These are phyloP conservation scores for Cryptococcus sp. DNA, from an alignment of 1,284 basidiomycete species.

Conservation along the genomic window DNA sequence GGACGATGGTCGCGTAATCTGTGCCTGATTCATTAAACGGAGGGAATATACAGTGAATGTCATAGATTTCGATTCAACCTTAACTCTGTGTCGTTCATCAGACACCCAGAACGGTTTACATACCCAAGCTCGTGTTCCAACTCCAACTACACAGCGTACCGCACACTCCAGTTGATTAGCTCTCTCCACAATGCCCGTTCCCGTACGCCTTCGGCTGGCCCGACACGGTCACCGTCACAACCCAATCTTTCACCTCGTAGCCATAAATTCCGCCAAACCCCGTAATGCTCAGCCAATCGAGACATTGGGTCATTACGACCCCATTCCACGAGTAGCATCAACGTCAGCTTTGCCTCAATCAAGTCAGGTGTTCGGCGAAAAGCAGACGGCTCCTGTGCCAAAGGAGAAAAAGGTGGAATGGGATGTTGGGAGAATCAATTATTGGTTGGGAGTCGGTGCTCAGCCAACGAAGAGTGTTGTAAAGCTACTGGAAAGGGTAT, in stretches of 20 bases:
- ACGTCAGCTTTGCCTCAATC: slow-evolving; percentile 19
- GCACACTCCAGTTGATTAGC: too few relatives aligned
- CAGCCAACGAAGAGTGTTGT: slow-evolving; percentile 74
- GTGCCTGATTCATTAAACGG: not conserved
- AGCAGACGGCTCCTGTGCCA: slow-evolving; percentile 12
- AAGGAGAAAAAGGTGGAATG: slow-evolving; percentile 74
- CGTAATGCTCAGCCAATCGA: slow-evolving; percentile 89
- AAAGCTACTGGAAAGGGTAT: slow-evolving; percentile 71
- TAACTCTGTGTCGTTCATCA: too few relatives aligned
- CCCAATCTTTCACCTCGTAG: slow-evolving; percentile 80
- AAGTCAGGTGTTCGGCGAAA: slow-evolving; percentile 41
- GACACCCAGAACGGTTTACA: too few relatives aligned
- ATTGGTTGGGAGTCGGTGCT: slow-evolving; percentile 84
- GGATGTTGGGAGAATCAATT: slow-evolving; percentile 83
- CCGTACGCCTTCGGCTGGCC: slow-evolving; percentile 78
- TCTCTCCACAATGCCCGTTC: slow-evolving; percentile 54
- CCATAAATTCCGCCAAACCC: slow-evolving; percentile 67
- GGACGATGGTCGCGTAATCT: not conserved
- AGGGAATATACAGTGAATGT: not conserved
- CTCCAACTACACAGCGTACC: too few relatives aligned
- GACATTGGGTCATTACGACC: slow-evolving; percentile 82
- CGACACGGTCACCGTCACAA: slow-evolving; percentile 75
- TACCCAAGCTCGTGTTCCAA: too few relatives aligned
- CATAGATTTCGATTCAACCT: too few relatives aligned
- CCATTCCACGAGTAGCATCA: slow-evolving; percentile 49